A percentile compares a stretch with the other conserved stretches of the same genome.
Evolutionary conservation across 345 rosid species (phyloP).

Genomic region (Eucalyptus tenuipes): DNA sequence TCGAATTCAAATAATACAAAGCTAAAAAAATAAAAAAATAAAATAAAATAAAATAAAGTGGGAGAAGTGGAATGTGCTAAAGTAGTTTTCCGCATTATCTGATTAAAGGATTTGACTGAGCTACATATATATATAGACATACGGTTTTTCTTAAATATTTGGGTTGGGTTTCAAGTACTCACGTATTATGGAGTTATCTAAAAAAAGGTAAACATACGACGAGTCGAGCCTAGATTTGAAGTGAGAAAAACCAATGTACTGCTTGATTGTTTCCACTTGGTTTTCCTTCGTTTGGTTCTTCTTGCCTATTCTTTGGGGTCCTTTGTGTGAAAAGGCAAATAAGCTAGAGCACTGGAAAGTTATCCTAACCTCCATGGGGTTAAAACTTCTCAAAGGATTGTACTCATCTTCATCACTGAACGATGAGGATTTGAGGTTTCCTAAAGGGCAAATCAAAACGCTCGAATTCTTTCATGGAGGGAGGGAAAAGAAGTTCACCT

Average conservation of each 20-base stretch:
- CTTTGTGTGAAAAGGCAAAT: neutral
- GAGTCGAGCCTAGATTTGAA: neutral
- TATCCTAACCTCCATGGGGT: neutral
- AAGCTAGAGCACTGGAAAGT: neutral
- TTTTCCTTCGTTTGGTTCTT: no score
- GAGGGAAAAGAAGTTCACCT: neutral
- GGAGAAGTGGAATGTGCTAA: neutral
- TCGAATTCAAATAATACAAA: neutral
- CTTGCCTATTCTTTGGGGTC: no score
- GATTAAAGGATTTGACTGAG: neutral
- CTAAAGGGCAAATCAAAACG: neutral
- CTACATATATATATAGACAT: neutral
- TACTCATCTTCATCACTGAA: neutral
- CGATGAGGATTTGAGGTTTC: neutral
- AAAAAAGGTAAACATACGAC: neutral
- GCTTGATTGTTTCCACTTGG: neutral
- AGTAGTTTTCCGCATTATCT: accelerated
- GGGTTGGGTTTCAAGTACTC: neutral
- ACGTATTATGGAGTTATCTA: no score
- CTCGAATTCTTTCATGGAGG: neutral
- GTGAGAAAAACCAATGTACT: neutral
- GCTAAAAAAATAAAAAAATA: no score
- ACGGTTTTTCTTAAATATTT: no score
- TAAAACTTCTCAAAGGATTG: neutral
- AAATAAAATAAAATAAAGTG: neutral